These are phyloP conservation scores for Parafenestella ontariensis DNA, from an alignment of 2,329 filamentous ascomycete genomes.

Conservation along the genomic window DNA sequence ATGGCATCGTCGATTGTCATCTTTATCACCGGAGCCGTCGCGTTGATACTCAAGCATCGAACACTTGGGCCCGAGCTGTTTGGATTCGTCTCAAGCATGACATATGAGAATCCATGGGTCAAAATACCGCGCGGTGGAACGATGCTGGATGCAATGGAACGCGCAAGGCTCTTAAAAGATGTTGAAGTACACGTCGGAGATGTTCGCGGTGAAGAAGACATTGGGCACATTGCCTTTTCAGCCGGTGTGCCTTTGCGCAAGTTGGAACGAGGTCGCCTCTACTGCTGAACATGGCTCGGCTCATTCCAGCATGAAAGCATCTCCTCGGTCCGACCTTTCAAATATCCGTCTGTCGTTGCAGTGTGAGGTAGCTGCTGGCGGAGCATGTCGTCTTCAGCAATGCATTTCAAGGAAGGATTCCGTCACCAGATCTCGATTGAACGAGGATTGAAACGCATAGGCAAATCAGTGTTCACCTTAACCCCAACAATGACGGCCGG, in stretches of 20 bases:
- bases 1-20: constrained; percentile 24
- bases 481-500: too few species aligned
- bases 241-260: constrained; percentile 36
- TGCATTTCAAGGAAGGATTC: too few species aligned
- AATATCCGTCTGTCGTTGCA: constrained; percentile 13
- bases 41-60: constrained; percentile 32
- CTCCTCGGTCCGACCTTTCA: constrained; percentile 1
- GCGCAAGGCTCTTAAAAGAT: constrained; percentile 43
- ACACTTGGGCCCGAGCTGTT: constrained; percentile 46
- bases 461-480: neutral
- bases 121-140: constrained; percentile 37
- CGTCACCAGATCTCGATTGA: too few species aligned
- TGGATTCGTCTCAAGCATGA: constrained; percentile 47
- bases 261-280: constrained; percentile 37
- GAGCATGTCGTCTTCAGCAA: too few species aligned
- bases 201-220: constrained; percentile 30
- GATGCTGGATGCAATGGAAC: constrained; percentile 42
- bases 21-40: constrained; percentile 23
- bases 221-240: constrained; percentile 49
- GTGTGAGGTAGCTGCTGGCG: constrained; percentile 3
- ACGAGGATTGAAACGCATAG: neutral
- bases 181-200: constrained; percentile 41
- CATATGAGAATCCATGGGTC: constrained; percentile 45
- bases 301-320: constrained; percentile 5
- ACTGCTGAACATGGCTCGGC: constrained; percentile 19